A percentile compares a stretch with the other conserved stretches of the same genome.
Evolutionary conservation across 208 protist genomes (phyloP).

Genomic region (Acanthamoeba healyi): DNA sequence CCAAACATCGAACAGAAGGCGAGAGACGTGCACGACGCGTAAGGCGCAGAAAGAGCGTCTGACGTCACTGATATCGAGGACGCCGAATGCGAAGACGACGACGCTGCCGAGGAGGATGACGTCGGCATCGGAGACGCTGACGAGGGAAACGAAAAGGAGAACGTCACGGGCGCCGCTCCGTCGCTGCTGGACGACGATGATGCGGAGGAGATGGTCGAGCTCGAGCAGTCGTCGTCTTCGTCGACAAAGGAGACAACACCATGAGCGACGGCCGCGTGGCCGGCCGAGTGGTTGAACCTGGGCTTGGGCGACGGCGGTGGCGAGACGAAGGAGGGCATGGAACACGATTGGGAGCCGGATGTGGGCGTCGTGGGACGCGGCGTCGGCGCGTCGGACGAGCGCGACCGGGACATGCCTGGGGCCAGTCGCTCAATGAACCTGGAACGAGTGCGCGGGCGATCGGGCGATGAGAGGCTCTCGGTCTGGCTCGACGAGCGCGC

Average conservation of each 20-base stretch:
- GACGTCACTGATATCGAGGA: background rate
- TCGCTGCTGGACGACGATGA: background rate
- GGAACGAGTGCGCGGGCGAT: background rate
- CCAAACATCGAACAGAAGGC: constrained; percentile 11
- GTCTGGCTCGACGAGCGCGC: too few species aligned
- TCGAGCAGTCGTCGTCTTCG: background rate
- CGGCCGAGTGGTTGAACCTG: background rate
- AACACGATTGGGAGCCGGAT: background rate
- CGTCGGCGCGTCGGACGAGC: background rate
- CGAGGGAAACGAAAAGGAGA: background rate
- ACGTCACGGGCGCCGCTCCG: background rate
- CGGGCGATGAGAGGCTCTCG: too few species aligned
- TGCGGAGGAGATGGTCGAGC: background rate
- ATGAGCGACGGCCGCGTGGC: background rate
- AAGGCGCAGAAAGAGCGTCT: background rate
- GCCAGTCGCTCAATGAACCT: background rate
- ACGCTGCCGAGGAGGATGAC: background rate
- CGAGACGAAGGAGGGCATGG: background rate
- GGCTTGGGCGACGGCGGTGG: background rate
- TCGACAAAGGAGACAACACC: background rate
- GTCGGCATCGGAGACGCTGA: background rate
- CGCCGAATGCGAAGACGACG: constrained; percentile 17
- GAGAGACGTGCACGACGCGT: background rate
- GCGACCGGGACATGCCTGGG: background rate
- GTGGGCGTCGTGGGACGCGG: background rate